Percentiles rank a stretch among this genome's conserved stretches.
Evolutionary conservation across 768 basidiomycete species (phyloP).

Genomic region (Naganishia vishniacii): DNA sequence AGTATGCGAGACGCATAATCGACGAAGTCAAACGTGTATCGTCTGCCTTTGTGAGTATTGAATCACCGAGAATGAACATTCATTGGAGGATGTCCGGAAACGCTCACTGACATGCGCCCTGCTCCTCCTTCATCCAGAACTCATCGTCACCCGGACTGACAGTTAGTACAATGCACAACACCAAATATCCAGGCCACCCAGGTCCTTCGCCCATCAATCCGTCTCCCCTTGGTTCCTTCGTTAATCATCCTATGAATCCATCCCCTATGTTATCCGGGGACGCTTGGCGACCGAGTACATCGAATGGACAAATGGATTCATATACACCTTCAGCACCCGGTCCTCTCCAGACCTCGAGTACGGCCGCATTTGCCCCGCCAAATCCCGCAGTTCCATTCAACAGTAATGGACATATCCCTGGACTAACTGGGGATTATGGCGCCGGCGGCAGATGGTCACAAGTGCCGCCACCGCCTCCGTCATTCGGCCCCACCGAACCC

Average conservation of each 20-base stretch:
- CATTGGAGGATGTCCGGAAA: no score
- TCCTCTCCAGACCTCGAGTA: background rate
- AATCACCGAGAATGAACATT: no score
- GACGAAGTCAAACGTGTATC: constrained; percentile 17
- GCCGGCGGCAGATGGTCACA: constrained; percentile 10
- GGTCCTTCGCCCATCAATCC: constrained; percentile 8
- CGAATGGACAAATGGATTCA: constrained; percentile 7
- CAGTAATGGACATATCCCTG: background rate
- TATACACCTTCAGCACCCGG: constrained; percentile 1
- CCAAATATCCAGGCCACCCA: constrained; percentile 10
- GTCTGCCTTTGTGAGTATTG: constrained; percentile 2
- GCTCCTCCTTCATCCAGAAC: background rate
- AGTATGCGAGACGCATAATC: background rate
- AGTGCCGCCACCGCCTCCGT: background rate
- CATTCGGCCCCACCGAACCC: background rate
- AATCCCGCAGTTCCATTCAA: constrained; percentile 8
- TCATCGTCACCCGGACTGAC: constrained; percentile 3
- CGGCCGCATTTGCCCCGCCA: constrained; percentile 1
- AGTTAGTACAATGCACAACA: background rate
- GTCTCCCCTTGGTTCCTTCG: constrained; percentile 9
- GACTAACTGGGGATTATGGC: background rate
- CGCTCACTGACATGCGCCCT: no score
- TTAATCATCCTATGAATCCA: constrained; percentile 10
- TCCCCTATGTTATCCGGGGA: constrained; percentile 15
- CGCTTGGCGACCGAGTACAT: constrained; percentile 8